Evolutionary conservation across 2,329 filamentous ascomycete species (phyloP).

Genomic region (Apiospora aurea): DNA sequence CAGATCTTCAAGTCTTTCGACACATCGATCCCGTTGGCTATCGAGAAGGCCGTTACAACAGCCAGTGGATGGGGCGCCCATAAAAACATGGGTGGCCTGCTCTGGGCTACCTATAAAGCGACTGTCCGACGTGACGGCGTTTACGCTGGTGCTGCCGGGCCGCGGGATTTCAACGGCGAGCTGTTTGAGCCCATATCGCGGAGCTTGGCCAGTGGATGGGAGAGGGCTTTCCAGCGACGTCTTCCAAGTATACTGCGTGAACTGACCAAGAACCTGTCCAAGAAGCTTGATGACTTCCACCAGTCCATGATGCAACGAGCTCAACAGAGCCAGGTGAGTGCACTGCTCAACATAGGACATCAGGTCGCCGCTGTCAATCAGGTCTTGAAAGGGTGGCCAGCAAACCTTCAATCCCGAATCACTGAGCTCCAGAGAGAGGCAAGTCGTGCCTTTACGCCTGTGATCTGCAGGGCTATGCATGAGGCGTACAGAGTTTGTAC

Average conservation of each 20-base stretch:
- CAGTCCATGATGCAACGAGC: not conserved
- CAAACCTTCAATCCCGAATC: not conserved
- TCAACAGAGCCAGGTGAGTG: not conserved
- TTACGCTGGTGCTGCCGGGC: constrained; percentile 39
- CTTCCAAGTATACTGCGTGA: not conserved
- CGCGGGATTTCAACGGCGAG: constrained; percentile 38
- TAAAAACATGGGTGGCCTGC: constrained; percentile 52
- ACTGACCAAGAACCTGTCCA: constrained; percentile 8
- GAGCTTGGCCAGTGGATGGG: not conserved
- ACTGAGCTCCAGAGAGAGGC: constrained; percentile 19
- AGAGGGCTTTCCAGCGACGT: not conserved
- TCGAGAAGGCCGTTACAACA: constrained; percentile 44
- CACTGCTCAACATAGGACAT: constrained; percentile 1
- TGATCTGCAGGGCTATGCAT: not conserved
- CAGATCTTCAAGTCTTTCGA: constrained; percentile 55
- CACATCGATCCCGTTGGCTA: constrained; percentile 47
- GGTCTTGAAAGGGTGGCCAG: not conserved
- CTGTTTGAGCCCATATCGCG: constrained; percentile 37
- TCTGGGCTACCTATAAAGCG: constrained; percentile 63
- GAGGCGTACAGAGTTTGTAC: constrained; percentile 14
- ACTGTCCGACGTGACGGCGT: constrained; percentile 39
- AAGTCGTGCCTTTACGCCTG: constrained; percentile 24
- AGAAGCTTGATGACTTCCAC: constrained; percentile 16
- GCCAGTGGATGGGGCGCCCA: constrained; percentile 49
- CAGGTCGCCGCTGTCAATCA: not conserved